Evolutionary conservation across 1,139 yeast species (phyloP), one percentile per base, ranked within the genome.

Genomic region (Pichia sp.): DNA sequence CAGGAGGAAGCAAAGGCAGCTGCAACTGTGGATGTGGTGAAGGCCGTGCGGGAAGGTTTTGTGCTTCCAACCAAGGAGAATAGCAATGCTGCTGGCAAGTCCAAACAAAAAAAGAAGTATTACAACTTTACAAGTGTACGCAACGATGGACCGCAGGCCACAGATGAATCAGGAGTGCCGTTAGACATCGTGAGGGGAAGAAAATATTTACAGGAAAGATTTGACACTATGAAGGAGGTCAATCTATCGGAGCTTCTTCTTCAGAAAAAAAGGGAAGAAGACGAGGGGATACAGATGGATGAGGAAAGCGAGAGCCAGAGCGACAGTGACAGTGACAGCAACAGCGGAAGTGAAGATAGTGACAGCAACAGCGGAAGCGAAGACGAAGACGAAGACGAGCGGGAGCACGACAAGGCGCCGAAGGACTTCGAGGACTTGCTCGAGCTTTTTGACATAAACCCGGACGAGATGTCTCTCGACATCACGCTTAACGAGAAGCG

Each of bases 391-490:
- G 48, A 31, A n/a, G 31, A 16, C 2, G 25, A 40, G 10, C 48
- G 40, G n/a, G 31, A 13, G 2, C 34, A 31, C 4, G 41, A 34
- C 1, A 18, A 6, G 5, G 42, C 10, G 25, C 46, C 39, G 22
- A 25, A 26, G 12, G 50, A 51, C n/a, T 39, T 61, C 42, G 67
- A 61, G 34, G 65, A 62, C 37, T 46, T 65, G 19, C 45, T 65
- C 13, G 66, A 61, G 5, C 8, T 58, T 25, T 62, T 62, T 48
- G 67, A 58, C 19, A 60, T 65, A 31, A 60, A 60, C 41, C 63
- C 65, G 0, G 67, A 64, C 13, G 66, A 64, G 34, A 52, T 56
- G 1, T 54, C 66, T 3, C 48, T 64, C 3, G 65, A 64, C 43
- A 18, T 62, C 45, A 48, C 48, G 6, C 13, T 55, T 19, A 62